Percentiles rank a stretch among this genome's conserved stretches.
These are phyloP conservation scores for Raddia guianensis DNA, from an alignment of 176 grass and related monocot genomes.

Conservation along the genomic window DNA sequence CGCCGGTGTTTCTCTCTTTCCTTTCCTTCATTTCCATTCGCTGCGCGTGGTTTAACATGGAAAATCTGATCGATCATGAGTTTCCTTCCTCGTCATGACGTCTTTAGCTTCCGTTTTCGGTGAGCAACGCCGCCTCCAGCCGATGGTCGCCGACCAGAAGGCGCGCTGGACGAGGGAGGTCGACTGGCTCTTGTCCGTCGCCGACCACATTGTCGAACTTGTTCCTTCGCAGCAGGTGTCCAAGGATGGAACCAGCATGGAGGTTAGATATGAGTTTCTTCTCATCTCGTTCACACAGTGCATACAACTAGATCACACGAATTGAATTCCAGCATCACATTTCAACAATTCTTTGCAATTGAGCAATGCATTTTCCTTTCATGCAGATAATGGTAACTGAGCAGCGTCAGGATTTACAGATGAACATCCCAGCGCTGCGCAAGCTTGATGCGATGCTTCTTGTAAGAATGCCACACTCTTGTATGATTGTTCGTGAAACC, in stretches of 20 bases:
- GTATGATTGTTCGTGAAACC: not conserved
- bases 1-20: constrained; percentile 47
- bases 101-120: constrained; percentile 88
- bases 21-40: not conserved
- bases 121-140: constrained; percentile 74
- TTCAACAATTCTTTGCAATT: not conserved
- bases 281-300: not conserved
- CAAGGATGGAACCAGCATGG: constrained; percentile 68
- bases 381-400: constrained; percentile 82
- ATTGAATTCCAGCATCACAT: not conserved
- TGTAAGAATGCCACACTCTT: constrained; percentile 47
- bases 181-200: constrained; percentile 84
- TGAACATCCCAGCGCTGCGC: constrained; percentile 82
- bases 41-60: not conserved
- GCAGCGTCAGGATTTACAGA: constrained; percentile 79
- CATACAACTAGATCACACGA: too few species aligned
- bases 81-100: not conserved
- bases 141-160: constrained; percentile 75
- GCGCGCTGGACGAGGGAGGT: constrained; percentile 78
- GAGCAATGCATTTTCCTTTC: not conserved
- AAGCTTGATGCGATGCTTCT: constrained; percentile 87
- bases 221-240: constrained; percentile 68
- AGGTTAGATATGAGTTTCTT: constrained; percentile 39
- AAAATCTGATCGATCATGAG: not conserved
- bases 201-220: constrained; percentile 86